Evolutionary conservation across 768 basidiomycete genomes (phyloP).

Genomic region (Suillus luteus): DNA sequence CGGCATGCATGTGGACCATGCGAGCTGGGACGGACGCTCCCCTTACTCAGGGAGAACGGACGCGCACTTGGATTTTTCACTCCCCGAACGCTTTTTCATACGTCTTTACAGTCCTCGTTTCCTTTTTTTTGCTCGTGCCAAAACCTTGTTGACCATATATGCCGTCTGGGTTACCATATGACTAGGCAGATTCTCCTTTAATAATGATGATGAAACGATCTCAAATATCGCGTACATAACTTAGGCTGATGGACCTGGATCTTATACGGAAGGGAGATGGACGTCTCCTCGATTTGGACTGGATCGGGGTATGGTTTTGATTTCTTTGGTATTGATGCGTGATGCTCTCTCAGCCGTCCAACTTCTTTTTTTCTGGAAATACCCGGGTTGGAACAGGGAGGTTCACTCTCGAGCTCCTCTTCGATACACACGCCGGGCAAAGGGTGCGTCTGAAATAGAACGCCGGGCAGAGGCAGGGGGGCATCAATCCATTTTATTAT

Average conservation of each 20-base stretch:
- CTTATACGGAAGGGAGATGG: background rate
- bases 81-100: constrained; percentile 12
- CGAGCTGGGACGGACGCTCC: constrained; percentile 25
- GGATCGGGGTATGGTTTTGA: background rate
- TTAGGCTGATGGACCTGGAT: background rate
- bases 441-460: background rate
- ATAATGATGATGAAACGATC: constrained; percentile 26
- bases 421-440: background rate
- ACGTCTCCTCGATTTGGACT: background rate
- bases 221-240: background rate
- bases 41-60: constrained; percentile 24
- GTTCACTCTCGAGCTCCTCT: background rate
- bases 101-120: constrained; percentile 18
- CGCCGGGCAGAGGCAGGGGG: background rate
- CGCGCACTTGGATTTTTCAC: constrained; percentile 21
- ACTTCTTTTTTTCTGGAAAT: background rate
- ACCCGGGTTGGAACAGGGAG: constrained; percentile 1
- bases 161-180: constrained; percentile 31
- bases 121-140: constrained; percentile 16
- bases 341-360: background rate
- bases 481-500: background rate
- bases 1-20: constrained; percentile 26
- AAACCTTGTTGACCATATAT: constrained; percentile 14
- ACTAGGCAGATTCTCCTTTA: constrained; percentile 27
- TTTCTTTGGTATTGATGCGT: background rate